phyloP scores from a whole-genome alignment of 2,329 filamentous ascomycete genomes.

The Botryotinia calthae region DNA sequence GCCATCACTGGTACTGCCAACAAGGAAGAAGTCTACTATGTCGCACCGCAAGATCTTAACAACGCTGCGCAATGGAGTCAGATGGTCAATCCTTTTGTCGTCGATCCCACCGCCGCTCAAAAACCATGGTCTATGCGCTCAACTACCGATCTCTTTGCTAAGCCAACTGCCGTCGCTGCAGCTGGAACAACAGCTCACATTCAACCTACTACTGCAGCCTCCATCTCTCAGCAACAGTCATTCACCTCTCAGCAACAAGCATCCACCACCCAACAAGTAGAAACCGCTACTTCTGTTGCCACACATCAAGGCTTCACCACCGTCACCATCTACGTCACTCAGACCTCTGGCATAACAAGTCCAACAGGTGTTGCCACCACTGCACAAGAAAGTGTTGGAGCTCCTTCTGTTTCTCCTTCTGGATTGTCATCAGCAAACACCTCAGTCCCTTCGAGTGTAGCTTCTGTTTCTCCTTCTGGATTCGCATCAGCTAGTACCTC shows the following conservation, averaged over 20 bases:
- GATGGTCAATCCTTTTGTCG: slow-evolving; percentile 33
- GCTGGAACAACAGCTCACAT: slow-evolving; percentile 4
- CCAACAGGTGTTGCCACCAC: not conserved
- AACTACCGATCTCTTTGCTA: slow-evolving; percentile 16
- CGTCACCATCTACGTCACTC: not conserved
- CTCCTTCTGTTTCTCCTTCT: not conserved
- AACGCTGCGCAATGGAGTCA: slow-evolving; percentile 24
- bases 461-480: not conserved
- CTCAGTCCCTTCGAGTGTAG: not conserved
- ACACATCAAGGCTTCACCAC: slow-evolving; percentile 1
- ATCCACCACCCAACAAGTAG: not conserved
- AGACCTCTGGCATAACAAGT: not conserved
- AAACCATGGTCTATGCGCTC: slow-evolving; percentile 5
- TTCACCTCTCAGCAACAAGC: not conserved
- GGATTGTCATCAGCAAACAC: not conserved
- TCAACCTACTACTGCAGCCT: not conserved
- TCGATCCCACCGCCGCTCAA: slow-evolving; percentile 26
- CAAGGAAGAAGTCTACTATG: slow-evolving; percentile 14
- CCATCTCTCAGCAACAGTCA: not conserved
- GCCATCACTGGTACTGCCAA: slow-evolving; percentile 26
- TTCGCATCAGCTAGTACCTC: not conserved
- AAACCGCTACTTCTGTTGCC: not conserved
- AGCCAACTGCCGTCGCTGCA: not conserved
- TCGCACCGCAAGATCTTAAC: slow-evolving; percentile 19
- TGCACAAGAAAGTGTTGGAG: not conserved